Conservation (phyloP, 2,329 filamentous ascomycete genomes). For the Botryotinia globosa region DNA sequence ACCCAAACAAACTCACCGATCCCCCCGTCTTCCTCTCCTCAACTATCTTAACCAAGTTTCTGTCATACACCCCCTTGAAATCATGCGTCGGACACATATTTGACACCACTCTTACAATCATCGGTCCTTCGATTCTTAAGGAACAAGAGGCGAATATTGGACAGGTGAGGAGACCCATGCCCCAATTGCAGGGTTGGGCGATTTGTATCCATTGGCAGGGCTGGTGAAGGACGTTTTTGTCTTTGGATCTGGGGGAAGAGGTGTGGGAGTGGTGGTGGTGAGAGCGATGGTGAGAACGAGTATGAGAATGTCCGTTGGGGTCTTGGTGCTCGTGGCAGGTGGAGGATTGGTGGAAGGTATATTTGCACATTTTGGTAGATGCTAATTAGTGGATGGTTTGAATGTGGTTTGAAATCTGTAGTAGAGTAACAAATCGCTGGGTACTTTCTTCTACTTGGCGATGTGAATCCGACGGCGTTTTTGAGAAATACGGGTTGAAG, state of each 20-base stretch:
- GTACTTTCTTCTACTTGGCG: background rate
- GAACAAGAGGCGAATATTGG: slow-evolving; percentile 10
- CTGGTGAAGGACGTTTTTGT: background rate
- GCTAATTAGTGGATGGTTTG: background rate
- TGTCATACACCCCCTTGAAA: slow-evolving; percentile 12
- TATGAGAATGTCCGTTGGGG: background rate
- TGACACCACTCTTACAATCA: background rate
- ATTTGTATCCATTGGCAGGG: slow-evolving; percentile 20
- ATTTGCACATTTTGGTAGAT: slow-evolving; percentile 9
- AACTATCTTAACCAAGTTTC: slow-evolving; percentile 18
- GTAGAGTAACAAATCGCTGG: too few relatives aligned
- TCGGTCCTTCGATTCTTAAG: slow-evolving; percentile 12
- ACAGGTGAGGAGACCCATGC: slow-evolving; percentile 12
- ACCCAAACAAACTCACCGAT: background rate
- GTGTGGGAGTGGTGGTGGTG: background rate
- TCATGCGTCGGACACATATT: background rate
- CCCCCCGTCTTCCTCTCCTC: slow-evolving; percentile 8
- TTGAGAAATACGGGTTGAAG: background rate
- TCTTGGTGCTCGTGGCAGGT: background rate
- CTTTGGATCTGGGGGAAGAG: background rate
- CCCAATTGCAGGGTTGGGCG: background rate
- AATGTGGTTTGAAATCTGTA: background rate
- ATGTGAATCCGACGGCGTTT: background rate
- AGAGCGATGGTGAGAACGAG: background rate
- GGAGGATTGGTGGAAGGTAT: slow-evolving; percentile 11